Base-by-base conservation (phyloP, 1,139 yeast species). In the Yamadazyma pseudoaaseri region DNA sequence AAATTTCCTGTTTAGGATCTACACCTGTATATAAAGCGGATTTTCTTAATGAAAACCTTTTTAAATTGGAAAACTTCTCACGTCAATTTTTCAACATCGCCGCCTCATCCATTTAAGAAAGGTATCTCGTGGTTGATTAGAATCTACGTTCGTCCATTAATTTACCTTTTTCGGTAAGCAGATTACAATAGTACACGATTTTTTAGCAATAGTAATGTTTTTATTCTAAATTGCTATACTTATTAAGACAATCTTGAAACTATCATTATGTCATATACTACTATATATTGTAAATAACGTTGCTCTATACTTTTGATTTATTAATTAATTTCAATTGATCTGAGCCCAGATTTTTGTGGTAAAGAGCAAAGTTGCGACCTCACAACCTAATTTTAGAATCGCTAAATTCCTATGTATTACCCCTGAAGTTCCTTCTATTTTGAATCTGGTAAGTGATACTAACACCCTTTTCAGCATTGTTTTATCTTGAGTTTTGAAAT, bases 371-470 rank as follows among this genome's bases (percentile, higher is more conserved):
- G n/a, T n/a, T n/a, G n/a, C n/a, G n/a, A n/a, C n/a, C n/a, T n/a
- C n/a, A n/a, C n/a, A n/a, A n/a, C n/a, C 30, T 27, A 20, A 27
- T n/a, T 20, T 12, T 27, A 27, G 30, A 27, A 20, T 5, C 5
- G n/a, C 12, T 18, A 11, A n/a, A n/a, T n/a, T 18, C 8, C 9
- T 18, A 18, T 18, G 8, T 15, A 7, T 16, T 16, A 17, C 30
- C 30, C 30, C 30, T 27, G 14, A 26, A 15, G 4, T 13, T 5
- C 4, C n/a, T 26, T 26, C 28, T 13, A 15, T 26, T 15, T 7
- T 26, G n/a, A 13, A 15, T 15, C 7, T 6, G n/a, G n/a, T 12
- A 22, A 22, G 25, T 10, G 25, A 22, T 22, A 22, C 25, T 8
- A 22, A 22, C 25, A 11, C 25, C n/a, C 12, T 22, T 22, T 22